These are phyloP conservation scores for Aspergillus homomorphus DNA, from an alignment of 495 filamentous ascomycete species.

Conservation along the genomic window DNA sequence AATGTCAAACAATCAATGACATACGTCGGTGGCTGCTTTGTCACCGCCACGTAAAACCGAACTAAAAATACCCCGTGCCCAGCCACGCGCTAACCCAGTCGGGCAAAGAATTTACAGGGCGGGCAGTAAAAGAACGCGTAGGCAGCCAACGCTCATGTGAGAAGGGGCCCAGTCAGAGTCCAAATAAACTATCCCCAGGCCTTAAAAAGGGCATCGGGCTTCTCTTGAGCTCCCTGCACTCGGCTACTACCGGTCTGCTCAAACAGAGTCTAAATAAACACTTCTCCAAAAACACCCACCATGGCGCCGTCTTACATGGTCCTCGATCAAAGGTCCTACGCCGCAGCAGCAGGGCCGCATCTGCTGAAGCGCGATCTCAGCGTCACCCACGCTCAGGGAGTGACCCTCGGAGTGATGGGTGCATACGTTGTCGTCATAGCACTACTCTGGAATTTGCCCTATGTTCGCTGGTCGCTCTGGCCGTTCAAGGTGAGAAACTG, in stretches of 20 bases:
- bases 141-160: slow-evolving; percentile 12
- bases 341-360: slow-evolving; percentile 26
- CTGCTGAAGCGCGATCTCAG: slow-evolving; percentile 51
- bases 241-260: no score
- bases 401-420: slow-evolving; percentile 66
- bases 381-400: slow-evolving; percentile 67
- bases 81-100: slow-evolving; percentile 16
- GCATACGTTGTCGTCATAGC: slow-evolving; percentile 73
- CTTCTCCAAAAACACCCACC: slow-evolving; percentile 11
- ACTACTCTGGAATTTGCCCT: slow-evolving; percentile 75
- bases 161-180: not conserved
- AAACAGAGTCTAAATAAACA: not conserved
- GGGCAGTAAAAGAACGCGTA: slow-evolving; percentile 18
- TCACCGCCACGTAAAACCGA: slow-evolving; percentile 13
- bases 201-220: not conserved
- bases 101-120: slow-evolving; percentile 18
- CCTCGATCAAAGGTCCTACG: slow-evolving; percentile 23
- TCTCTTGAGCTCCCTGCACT: not conserved
- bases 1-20: not conserved
- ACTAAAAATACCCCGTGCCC: slow-evolving; percentile 20
- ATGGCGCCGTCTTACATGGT: slow-evolving; percentile 35
- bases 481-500: slow-evolving; percentile 66
- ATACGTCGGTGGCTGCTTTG: not conserved
- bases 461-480: slow-evolving; percentile 69
- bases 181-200: not conserved